Conservation (phyloP, 176 grass and related monocot species). For the Aegilops umbellulata region DNA sequence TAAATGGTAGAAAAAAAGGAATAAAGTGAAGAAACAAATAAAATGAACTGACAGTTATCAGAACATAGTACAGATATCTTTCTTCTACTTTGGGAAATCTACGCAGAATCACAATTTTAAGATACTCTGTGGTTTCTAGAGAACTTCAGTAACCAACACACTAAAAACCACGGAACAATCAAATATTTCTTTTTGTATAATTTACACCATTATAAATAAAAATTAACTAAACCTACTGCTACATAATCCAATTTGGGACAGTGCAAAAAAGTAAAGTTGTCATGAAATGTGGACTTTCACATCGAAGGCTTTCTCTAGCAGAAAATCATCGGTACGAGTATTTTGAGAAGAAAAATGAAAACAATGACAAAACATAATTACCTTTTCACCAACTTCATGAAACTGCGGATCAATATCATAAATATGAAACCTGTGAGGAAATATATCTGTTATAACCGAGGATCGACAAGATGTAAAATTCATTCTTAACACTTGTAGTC, state of each 20-base stretch:
- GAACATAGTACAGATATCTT: constrained; percentile 1
- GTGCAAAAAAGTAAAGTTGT: neutral
- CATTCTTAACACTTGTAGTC: constrained; percentile 12
- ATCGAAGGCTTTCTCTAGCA: constrained; percentile 1
- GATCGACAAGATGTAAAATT: constrained; percentile 15
- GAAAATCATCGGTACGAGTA: constrained; percentile 1
- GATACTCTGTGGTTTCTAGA: neutral
- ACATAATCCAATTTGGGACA: neutral
- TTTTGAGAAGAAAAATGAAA: constrained; percentile 26
- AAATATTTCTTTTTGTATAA: neutral
- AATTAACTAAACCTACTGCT: constrained; percentile 12
- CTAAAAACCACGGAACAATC: neutral
- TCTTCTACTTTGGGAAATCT: constrained; percentile 13
- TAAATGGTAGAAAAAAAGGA: neutral
- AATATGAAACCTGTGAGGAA: constrained; percentile 72
- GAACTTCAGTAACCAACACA: constrained; percentile 2
- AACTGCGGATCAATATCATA: constrained; percentile 81
- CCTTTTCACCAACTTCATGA: constrained; percentile 72
- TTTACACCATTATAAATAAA: neutral
- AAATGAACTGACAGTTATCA: constrained; percentile 4
- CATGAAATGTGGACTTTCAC: neutral
- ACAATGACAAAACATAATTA: constrained; percentile 45
- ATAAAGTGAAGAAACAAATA: neutral
- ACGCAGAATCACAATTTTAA: neutral
- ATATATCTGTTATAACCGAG: constrained; percentile 32